Conservation (phyloP, 2,329 filamentous ascomycete species). For the Neopestalotiopsis rosae region DNA sequence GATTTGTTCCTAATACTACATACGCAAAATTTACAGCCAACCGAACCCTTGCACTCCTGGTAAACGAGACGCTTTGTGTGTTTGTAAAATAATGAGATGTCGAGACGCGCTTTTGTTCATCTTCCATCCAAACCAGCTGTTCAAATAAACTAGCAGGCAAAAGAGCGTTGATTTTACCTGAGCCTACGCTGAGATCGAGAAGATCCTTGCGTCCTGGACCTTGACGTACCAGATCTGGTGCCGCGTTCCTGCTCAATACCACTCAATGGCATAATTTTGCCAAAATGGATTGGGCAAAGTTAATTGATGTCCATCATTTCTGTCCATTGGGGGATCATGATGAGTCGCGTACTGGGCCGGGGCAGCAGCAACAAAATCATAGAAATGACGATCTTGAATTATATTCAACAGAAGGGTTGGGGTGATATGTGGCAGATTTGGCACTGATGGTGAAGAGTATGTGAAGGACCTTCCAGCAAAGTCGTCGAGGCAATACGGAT, state of each 20-base stretch:
- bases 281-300: background rate
- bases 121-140: conserved; percentile 21
- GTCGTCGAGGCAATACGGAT: background rate
- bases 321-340: too few species aligned
- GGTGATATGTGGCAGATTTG: too few species aligned
- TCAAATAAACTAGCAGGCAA: background rate
- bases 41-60: conserved; percentile 15
- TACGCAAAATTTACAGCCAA: conserved; percentile 17
- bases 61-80: conserved; percentile 5
- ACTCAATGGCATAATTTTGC: background rate
- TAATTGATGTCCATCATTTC: too few species aligned
- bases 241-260: background rate
- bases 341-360: too few species aligned
- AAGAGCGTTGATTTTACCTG: background rate
- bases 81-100: conserved; percentile 9
- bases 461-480: background rate
- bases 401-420: too few species aligned
- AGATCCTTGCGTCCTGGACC: too few species aligned
- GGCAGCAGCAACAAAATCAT: too few species aligned
- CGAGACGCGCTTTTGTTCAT: background rate
- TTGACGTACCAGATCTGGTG: background rate
- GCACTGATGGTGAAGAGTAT: background rate
- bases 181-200: too few species aligned
- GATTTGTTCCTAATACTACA: conserved; percentile 20
- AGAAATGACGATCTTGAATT: too few species aligned